Evolutionary conservation across 192 early-diverging fungal genomes (phyloP), one percentile per base, ranked within the genome.

Genomic region (Coemansia sp.): DNA sequence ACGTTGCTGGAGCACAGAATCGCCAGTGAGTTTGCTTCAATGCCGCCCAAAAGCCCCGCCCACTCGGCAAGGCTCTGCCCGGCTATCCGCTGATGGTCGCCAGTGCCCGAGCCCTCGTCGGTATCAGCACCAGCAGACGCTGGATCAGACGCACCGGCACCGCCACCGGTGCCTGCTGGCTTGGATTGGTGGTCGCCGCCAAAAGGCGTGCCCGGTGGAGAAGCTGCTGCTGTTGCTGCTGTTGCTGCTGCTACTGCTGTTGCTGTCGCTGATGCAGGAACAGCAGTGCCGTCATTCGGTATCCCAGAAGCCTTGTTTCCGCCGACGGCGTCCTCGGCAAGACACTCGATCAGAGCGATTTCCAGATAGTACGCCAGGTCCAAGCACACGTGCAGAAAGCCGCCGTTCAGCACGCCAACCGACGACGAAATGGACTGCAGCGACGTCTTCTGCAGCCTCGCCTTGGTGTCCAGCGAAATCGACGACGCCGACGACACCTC

Each of bases 351-450:
- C 45, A 84, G 53, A 11, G 73, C 41, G 6, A 61, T 54, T 52
- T 84, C 77, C 68, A 83, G 85, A 9, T 85, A 85, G 8, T 80
- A 74, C 3, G 92, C 67, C 53, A 92, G 75, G 48, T 90, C 90
- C 8, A 88, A 67, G 63, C 88, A 94, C 14, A 92, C 70, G 51
- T 90, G 87, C 56, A 94, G 71, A 17, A 88, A 79, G 5, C 90
- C 88, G 51, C 88, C 74, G 51, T 79, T 73, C 43, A 78, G 56
- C 60, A 72, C 75, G 33, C 66, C 60, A 8, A 61, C 73, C 9
- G 60, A 8, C 0, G 67, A 28, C 4, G 55, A n/a, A 33, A 37
- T 37, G n/a, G 51, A 56, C 14, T 48, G 65, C 1, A 61, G 22
- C 20, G 74, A 56, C 36, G 52, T 45, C 34, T 66, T 76, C 34